Evolutionary conservation across 306 rosid genomes (phyloP).

Genomic region (Cicer yamashitae): DNA sequence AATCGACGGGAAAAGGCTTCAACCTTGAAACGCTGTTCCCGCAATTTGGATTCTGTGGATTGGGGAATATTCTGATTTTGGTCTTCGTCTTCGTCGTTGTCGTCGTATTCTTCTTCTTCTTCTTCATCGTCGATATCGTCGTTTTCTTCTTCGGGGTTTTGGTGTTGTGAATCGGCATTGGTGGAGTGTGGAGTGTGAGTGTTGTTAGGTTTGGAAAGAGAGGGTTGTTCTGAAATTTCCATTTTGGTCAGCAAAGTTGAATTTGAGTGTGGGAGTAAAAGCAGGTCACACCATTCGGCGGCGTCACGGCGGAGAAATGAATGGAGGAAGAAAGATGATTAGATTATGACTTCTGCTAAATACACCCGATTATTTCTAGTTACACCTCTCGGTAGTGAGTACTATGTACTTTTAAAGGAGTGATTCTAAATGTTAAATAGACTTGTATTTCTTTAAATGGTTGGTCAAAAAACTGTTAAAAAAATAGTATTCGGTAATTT

Average conservation of each 20-base stretch:
- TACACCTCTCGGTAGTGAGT: no score
- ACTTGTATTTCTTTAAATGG: no score
- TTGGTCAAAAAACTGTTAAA: no score
- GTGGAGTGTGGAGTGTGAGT: conserved; percentile 43
- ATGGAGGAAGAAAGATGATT: not conserved
- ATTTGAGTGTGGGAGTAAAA: conserved; percentile 4
- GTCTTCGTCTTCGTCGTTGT: conserved; percentile 29
- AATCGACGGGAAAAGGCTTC: conserved; percentile 64
- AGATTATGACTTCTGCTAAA: no score
- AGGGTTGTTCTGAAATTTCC: conserved; percentile 30
- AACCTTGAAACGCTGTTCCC: conserved; percentile 59
- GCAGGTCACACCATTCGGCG: not conserved
- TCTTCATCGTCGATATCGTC: conserved; percentile 43
- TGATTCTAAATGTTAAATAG: no score
- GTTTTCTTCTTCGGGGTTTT: conserved; percentile 18
- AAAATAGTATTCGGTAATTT: no score
- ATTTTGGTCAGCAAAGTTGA: conserved; percentile 13
- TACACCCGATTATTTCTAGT: no score
- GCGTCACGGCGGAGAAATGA: not conserved
- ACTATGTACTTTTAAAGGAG: no score
- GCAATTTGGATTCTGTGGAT: conserved; percentile 49
- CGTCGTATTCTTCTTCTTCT: conserved; percentile 1
- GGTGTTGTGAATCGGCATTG: conserved; percentile 28
- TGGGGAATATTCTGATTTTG: conserved; percentile 44
- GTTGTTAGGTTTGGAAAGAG: conserved; percentile 48